Conservation (phyloP, 176 grass and related monocot species). For the Pharus latifolius region DNA sequence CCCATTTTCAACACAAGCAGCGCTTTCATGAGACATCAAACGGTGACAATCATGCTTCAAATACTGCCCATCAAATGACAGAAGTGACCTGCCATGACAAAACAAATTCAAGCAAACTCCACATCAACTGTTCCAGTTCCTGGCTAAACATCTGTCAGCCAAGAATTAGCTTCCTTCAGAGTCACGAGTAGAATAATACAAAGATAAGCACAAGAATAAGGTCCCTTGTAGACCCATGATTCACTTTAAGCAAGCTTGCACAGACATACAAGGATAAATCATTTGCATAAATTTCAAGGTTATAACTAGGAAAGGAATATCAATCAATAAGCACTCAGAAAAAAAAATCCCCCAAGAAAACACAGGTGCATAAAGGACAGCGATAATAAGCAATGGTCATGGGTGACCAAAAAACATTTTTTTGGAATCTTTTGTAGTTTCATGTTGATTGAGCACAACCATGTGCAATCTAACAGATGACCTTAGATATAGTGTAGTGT, state of each 20-base stretch:
- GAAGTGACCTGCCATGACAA: constrained; percentile 66
- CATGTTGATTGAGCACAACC: neutral
- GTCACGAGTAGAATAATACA: neutral
- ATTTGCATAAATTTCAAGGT: neutral
- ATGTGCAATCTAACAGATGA: neutral
- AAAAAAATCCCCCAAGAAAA: no score
- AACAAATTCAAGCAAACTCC: neutral
- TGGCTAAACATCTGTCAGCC: neutral
- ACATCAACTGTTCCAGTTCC: neutral
- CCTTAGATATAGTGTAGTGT: neutral
- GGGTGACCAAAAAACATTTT: neutral
- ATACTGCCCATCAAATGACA: constrained; percentile 92
- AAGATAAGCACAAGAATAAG: neutral
- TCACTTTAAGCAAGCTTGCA: constrained; percentile 4
- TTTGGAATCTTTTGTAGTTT: neutral
- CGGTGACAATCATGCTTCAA: constrained; percentile 48
- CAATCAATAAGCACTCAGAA: neutral
- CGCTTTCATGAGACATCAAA: constrained; percentile 18
- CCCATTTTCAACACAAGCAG: constrained; percentile 14
- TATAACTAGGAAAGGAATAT: neutral
- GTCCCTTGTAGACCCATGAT: neutral
- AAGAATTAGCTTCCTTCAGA: neutral
- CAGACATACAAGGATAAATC: neutral
- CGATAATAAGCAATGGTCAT: neutral
- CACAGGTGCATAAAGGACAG: neutral